A percentile compares a stretch with the other conserved stretches of the same genome.
phyloP scores from a whole-genome alignment of 768 basidiomycete genomes.

The Lactarius tabidus region DNA sequence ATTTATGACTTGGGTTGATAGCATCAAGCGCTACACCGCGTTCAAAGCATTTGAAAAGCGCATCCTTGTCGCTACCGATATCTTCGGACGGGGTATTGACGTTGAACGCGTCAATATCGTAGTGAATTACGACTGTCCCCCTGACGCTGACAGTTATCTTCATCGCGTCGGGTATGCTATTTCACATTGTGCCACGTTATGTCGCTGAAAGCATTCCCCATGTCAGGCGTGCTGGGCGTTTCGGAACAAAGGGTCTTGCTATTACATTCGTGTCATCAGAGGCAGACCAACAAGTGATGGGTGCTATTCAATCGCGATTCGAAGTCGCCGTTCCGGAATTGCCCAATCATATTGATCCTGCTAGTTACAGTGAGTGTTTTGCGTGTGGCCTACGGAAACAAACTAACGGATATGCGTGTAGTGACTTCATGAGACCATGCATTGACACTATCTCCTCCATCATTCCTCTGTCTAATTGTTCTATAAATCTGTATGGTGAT shows the following conservation, averaged over 20 bases:
- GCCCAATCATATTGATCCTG: constrained; percentile 89
- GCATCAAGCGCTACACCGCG: constrained; percentile 91
- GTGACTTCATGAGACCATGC: constrained; percentile 38
- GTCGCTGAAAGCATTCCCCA: neutral
- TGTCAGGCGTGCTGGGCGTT: constrained; percentile 90
- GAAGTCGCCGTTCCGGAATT: constrained; percentile 96
- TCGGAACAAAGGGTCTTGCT: constrained; percentile 98
- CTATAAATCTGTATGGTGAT: constrained; percentile 20
- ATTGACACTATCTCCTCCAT: constrained; percentile 1
- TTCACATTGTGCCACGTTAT: neutral
- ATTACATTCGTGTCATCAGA: constrained; percentile 96
- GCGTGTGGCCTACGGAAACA: neutral
- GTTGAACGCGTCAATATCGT: constrained; percentile 99
- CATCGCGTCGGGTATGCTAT: constrained; percentile 86
- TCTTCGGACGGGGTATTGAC: constrained; percentile 99
- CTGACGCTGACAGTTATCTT: constrained; percentile 96
- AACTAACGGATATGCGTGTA: constrained; percentile 23
- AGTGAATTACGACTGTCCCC: constrained; percentile 97
- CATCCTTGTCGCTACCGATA: constrained; percentile 97
- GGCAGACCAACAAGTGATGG: constrained; percentile 90
- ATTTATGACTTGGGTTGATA: constrained; percentile 31
- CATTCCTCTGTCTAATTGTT: constrained; percentile 18
- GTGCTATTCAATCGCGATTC: constrained; percentile 91
- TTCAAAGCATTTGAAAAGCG: constrained; percentile 99
- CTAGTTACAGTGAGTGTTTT: constrained; percentile 81